Percentiles rank a stretch among this genome's conserved stretches.
Conservation (phyloP, 768 basidiomycete genomes). For the Boletus speciosus region DNA sequence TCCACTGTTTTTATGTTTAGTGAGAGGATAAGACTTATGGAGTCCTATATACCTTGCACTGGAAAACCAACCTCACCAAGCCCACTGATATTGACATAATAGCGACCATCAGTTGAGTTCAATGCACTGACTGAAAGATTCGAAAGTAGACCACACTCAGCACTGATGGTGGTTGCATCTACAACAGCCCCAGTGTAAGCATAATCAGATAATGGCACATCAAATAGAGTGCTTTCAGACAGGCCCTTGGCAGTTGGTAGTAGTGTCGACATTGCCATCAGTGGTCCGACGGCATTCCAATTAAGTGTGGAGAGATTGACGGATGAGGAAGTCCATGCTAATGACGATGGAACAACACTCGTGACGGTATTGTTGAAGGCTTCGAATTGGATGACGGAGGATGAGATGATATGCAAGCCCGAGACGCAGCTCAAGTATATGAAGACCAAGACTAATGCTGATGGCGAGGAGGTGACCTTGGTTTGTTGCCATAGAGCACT, state of each 20-base stretch:
- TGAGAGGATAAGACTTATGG: not conserved
- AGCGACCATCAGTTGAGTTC: not conserved
- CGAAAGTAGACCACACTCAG: slow-evolving; percentile 13
- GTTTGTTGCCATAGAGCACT: too few species aligned
- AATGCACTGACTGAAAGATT: not conserved
- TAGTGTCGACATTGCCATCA: too few species aligned
- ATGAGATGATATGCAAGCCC: slow-evolving; percentile 22
- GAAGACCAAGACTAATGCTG: too few species aligned
- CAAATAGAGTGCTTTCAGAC: too few species aligned
- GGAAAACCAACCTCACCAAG: not conserved
- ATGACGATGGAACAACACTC: not conserved
- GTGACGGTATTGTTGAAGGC: slow-evolving; percentile 10
- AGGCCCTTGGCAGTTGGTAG: too few species aligned
- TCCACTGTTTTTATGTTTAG: not conserved
- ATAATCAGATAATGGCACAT: too few species aligned
- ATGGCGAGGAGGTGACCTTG: not conserved
- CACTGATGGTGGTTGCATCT: too few species aligned
- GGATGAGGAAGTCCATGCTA: not conserved
- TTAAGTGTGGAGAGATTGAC: not conserved
- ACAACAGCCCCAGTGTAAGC: too few species aligned
- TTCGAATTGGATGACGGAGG: slow-evolving; percentile 21
- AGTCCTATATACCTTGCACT: not conserved
- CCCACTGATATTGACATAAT: not conserved
- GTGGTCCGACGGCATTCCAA: too few species aligned
- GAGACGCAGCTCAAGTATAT: slow-evolving; percentile 10